phyloP scores from a whole-genome alignment of 208 protist species.

The Trypanosoma mega region DNA sequence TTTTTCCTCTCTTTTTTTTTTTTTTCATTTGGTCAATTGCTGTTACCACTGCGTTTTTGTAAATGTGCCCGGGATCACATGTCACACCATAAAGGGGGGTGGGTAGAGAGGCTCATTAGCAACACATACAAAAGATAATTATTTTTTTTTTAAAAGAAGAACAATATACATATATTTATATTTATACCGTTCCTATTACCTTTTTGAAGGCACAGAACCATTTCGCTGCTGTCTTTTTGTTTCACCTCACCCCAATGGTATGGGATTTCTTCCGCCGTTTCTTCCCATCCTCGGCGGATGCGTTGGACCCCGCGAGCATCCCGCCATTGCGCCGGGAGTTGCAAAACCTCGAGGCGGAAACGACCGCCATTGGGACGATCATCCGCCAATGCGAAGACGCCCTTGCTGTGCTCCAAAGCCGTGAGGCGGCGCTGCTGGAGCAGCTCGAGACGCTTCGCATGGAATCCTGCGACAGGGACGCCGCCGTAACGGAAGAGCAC shows the following conservation, averaged over 20 bases:
- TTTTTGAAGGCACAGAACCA: neutral
- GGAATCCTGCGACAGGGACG: neutral
- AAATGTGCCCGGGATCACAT: neutral
- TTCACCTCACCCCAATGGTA: too few relatives aligned
- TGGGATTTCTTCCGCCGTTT: neutral
- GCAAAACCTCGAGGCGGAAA: neutral
- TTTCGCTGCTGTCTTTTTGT: too few relatives aligned
- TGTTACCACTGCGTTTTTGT: conserved; percentile 1
- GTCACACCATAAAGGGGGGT: neutral
- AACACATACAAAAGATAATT: too few relatives aligned
- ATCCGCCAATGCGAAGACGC: neutral
- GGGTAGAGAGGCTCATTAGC: too few relatives aligned
- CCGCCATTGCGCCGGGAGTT: neutral
- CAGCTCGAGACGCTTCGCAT: neutral
- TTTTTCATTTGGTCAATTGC: too few relatives aligned
- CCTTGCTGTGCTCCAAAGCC: neutral
- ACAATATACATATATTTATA: too few relatives aligned
- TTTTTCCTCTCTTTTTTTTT: conserved; percentile 4
- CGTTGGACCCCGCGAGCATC: neutral
- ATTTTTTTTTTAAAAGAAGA: too few relatives aligned
- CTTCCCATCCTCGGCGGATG: neutral
- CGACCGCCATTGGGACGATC: neutral
- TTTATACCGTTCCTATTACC: neutral
- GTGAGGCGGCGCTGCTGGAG: neutral
- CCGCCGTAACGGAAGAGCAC: neutral